These are phyloP conservation scores for Iberis pinnata DNA, from an alignment of 345 rosid species.

Conservation along the genomic window DNA sequence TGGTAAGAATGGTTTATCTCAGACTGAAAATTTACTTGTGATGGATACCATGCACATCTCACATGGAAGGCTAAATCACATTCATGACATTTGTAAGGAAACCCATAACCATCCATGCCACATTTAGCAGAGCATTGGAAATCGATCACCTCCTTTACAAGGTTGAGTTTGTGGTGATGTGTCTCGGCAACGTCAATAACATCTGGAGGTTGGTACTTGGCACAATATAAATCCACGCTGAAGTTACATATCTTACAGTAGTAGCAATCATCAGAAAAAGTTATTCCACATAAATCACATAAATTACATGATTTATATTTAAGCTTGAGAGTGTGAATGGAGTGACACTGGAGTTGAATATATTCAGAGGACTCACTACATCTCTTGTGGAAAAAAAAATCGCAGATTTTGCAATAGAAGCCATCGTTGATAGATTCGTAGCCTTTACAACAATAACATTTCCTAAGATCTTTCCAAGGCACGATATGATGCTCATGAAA, in stretches of 20 bases:
- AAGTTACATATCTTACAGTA: not conserved
- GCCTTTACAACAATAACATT: not conserved
- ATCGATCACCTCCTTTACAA: not conserved
- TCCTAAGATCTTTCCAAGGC: not conserved
- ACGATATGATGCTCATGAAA: not conserved
- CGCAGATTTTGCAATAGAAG: not conserved
- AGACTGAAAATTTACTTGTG: not conserved
- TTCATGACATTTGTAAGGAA: not conserved
- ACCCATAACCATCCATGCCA: not conserved
- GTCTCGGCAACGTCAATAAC: not conserved
- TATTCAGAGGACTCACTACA: not conserved
- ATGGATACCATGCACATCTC: not conserved
- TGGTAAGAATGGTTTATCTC: not conserved
- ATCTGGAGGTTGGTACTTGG: not conserved
- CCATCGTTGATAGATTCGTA: not conserved
- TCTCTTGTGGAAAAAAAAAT: not conserved
- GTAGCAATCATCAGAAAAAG: no score
- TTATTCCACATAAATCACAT: not conserved
- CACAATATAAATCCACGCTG: not conserved
- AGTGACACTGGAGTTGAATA: no score
- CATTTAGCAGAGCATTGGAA: not conserved
- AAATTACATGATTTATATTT: not conserved
- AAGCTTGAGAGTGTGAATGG: not conserved
- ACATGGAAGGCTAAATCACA: not conserved
- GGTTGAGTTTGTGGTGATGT: not conserved